Conservation (phyloP, 2,329 filamentous ascomycete species). For the Pseudocercospora fijiensis region DNA sequence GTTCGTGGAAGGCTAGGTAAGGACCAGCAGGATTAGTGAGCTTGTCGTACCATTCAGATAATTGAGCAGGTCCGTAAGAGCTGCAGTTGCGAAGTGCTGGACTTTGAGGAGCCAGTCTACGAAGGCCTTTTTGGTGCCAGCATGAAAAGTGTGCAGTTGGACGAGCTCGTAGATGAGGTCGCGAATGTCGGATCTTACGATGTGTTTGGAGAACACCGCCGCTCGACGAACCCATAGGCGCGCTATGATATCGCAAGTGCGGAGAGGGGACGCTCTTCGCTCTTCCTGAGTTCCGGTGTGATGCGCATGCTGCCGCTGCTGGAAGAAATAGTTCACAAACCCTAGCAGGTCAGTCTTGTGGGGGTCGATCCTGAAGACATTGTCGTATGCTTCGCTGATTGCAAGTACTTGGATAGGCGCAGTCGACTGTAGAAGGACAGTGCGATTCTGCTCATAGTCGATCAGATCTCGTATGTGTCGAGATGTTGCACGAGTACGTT, state of each 20-base stretch:
- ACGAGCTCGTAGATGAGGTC: neutral
- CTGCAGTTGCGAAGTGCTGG: too few species aligned
- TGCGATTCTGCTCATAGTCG: neutral
- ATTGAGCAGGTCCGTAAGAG: too few species aligned
- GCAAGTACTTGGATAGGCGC: neutral
- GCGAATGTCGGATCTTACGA: neutral
- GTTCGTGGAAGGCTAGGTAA: too few species aligned
- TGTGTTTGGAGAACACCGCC: neutral
- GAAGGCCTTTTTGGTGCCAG: neutral
- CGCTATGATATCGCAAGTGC: neutral
- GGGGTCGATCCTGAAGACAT: neutral
- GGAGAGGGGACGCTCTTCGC: too few species aligned
- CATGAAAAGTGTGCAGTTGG: neutral
- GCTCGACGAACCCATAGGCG: neutral
- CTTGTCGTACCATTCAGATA: too few species aligned
- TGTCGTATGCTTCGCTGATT: neutral
- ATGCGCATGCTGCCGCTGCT: neutral
- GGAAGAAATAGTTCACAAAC: neutral
- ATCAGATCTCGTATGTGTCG: neutral
- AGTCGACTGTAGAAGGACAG: neutral
- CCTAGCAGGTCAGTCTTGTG: neutral
- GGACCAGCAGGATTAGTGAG: too few species aligned
- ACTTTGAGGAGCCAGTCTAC: too few species aligned
- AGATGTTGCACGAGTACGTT: neutral
- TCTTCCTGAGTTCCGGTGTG: too few species aligned